These are phyloP conservation scores for Aspergillus homomorphus DNA, from an alignment of 495 filamentous ascomycete genomes.

Conservation along the genomic window DNA sequence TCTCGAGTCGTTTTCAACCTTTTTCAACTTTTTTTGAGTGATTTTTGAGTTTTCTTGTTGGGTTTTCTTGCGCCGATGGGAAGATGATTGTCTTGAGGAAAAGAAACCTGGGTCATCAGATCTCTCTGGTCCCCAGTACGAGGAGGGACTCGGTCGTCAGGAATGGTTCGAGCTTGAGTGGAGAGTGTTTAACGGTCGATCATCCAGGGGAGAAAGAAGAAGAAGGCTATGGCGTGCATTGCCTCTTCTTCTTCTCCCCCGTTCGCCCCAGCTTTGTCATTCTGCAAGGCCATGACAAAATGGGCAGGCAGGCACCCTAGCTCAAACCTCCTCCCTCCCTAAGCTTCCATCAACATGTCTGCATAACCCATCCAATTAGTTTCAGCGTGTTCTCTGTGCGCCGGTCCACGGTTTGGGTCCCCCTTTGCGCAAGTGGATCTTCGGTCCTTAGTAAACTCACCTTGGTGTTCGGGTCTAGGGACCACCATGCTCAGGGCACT, in stretches of 20 bases:
- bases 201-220: no score
- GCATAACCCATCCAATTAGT: neutral
- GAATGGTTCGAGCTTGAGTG: neutral
- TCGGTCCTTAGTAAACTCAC: neutral
- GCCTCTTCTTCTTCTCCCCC: no score
- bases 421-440: neutral
- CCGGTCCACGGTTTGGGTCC: no score
- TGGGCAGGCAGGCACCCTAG: neutral
- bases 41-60: neutral
- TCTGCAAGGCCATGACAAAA: neutral
- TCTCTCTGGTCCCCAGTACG: neutral
- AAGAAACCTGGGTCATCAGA: neutral
- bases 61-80: neutral
- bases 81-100: neutral
- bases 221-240: no score
- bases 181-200: neutral
- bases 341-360: neutral
- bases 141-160: neutral
- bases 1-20: no score
- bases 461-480: slow-evolving; percentile 15
- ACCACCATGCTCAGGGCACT: slow-evolving; percentile 38
- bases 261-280: neutral
- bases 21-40: neutral
- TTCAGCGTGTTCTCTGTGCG: neutral
- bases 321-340: neutral